phyloP scores from a whole-genome alignment of 768 basidiomycete genomes.

The Auricularia heimuer region DNA sequence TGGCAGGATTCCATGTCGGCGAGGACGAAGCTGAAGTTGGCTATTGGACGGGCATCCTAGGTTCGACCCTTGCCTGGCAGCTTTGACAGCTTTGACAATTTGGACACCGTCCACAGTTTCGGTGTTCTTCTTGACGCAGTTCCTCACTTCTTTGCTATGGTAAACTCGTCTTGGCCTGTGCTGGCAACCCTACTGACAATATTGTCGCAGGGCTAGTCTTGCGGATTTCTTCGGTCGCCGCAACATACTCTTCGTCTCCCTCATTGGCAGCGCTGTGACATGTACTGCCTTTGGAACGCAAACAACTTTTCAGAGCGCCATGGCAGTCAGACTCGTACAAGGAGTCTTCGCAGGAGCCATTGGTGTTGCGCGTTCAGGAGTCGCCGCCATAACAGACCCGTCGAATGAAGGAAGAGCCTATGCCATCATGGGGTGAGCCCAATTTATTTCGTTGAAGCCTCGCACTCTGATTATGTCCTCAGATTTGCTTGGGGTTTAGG shows the following conservation, averaged over 20 bases:
- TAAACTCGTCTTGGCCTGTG: constrained; percentile 38
- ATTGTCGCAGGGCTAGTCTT: constrained; percentile 23
- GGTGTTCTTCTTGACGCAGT: constrained; percentile 90
- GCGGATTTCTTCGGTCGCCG: constrained; percentile 87
- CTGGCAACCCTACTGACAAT: too few species aligned
- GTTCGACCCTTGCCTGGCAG: constrained; percentile 25
- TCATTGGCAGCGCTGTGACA: constrained; percentile 76
- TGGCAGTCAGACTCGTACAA: constrained; percentile 75
- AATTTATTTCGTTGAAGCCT: not conserved
- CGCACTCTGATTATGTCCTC: constrained; percentile 4
- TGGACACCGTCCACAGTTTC: constrained; percentile 39
- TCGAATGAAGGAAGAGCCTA: constrained; percentile 94
- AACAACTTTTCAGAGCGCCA: constrained; percentile 65
- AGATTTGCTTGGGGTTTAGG: constrained; percentile 96
- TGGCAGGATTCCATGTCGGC: constrained; percentile 42
- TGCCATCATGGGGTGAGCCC: constrained; percentile 69
- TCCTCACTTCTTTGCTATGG: constrained; percentile 90
- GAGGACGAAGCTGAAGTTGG: constrained; percentile 69
- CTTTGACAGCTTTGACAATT: not conserved
- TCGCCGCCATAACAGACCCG: constrained; percentile 78
- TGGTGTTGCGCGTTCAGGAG: constrained; percentile 91
- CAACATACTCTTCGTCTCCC: constrained; percentile 70
- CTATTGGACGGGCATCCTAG: constrained; percentile 80
- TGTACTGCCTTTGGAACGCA: constrained; percentile 72
- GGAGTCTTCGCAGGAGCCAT: constrained; percentile 91